Conservation (phyloP, 176 grass and related monocot species). For the Puya raimondii region DNA sequence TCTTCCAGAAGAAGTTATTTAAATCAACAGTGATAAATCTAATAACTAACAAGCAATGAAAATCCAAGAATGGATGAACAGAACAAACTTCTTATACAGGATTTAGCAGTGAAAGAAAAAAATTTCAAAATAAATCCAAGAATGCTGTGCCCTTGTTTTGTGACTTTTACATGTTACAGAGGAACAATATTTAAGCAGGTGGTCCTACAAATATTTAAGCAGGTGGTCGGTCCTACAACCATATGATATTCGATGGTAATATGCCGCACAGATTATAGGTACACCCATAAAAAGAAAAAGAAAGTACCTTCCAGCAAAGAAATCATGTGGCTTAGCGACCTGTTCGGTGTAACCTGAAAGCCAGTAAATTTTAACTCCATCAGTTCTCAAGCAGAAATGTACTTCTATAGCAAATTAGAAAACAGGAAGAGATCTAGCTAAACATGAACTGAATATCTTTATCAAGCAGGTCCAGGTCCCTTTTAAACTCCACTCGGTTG, state of each 20-base stretch:
- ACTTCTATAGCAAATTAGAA: background rate
- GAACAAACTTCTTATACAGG: no score
- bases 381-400: background rate
- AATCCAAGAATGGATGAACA: background rate
- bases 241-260: no score
- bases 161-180: no score
- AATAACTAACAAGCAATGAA: background rate
- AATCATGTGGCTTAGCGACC: conserved; percentile 63
- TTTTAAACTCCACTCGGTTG: background rate
- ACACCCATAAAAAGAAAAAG: background rate
- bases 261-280: no score
- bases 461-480: background rate
- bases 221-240: no score
- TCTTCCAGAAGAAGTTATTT: background rate
- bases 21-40: background rate
- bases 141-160: no score
- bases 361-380: background rate
- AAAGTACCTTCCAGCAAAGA: conserved; percentile 80
- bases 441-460: background rate
- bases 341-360: conserved; percentile 68
- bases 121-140: no score
- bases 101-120: no score
- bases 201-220: no score
- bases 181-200: no score
- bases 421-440: background rate